phyloP scores from a whole-genome alignment of 805 yeast species.

The Torulaspora delbrueckii region DNA sequence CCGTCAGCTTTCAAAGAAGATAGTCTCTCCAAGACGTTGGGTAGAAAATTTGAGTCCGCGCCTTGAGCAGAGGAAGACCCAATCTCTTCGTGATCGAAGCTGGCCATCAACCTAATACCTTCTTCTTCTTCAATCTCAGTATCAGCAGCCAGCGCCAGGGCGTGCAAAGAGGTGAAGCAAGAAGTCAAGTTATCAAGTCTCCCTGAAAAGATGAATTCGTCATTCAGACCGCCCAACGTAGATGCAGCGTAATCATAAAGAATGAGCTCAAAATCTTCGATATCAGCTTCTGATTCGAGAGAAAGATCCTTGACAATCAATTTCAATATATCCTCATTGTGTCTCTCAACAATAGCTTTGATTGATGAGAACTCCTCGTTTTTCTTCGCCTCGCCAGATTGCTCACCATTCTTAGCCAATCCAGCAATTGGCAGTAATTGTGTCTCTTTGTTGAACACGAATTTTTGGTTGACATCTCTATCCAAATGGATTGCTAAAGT shows the following conservation, averaged over 20 bases:
- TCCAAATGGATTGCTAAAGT: slow-evolving; percentile 90
- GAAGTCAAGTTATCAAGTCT: slow-evolving; percentile 88
- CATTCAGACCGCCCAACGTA: slow-evolving; percentile 78
- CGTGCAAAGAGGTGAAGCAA: slow-evolving; percentile 74
- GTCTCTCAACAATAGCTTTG: slow-evolving; percentile 64
- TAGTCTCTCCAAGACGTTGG: slow-evolving; percentile 68
- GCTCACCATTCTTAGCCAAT: slow-evolving; percentile 35
- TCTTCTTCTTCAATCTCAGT: slow-evolving; percentile 41
- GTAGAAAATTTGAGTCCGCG: slow-evolving; percentile 87
- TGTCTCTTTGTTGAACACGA: slow-evolving; percentile 85
- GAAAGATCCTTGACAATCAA: slow-evolving; percentile 62
- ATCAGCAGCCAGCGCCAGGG: slow-evolving; percentile 52
- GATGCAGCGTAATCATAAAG: slow-evolving; percentile 83
- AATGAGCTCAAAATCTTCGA: slow-evolving; percentile 86
- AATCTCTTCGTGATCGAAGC: slow-evolving; percentile 94
- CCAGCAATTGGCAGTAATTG: slow-evolving; percentile 87
- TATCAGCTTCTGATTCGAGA: slow-evolving; percentile 44
- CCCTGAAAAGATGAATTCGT: slow-evolving; percentile 88
- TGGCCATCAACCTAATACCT: slow-evolving; percentile 68
- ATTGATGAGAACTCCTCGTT: slow-evolving; percentile 55
- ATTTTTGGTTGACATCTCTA: slow-evolving; percentile 67
- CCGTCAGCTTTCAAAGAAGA: slow-evolving; percentile 44
- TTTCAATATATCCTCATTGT: slow-evolving; percentile 63
- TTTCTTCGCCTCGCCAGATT: slow-evolving; percentile 15
- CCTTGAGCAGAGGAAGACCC: slow-evolving; percentile 96